Evolutionary conservation across 2,329 filamentous ascomycete species (phyloP).

Genomic region (Westerdykella sp.): DNA sequence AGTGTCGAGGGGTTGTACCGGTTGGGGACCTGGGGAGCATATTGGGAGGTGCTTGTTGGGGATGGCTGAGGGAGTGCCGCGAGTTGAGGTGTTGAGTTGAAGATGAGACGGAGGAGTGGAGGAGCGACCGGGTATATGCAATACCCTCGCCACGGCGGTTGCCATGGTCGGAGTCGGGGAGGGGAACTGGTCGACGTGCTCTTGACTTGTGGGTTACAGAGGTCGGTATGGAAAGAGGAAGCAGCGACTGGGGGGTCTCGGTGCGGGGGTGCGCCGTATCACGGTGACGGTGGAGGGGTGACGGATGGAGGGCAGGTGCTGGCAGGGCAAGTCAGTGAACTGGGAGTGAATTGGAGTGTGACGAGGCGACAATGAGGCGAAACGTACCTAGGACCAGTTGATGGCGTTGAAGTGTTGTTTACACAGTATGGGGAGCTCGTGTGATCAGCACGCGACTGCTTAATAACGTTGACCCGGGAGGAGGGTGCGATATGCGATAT

Average conservation of each 20-base stretch:
- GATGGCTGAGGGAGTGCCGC: conserved; percentile 54
- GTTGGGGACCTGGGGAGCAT: conserved; percentile 69
- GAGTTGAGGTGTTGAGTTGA: conserved; percentile 52
- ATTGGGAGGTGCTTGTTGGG: conserved; percentile 89
- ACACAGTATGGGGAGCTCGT: conserved; percentile 2
- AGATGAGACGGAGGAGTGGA: conserved; percentile 49
- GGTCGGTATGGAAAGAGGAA: no score
- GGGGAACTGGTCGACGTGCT: no score
- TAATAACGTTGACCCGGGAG: conserved; percentile 10
- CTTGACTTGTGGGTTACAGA: no score
- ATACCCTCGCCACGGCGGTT: conserved; percentile 38
- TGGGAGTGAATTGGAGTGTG: conserved; percentile 1
- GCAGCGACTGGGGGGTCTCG: background rate
- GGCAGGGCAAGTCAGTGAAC: background rate
- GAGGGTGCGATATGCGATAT: conserved; percentile 10
- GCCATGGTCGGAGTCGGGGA: conserved; percentile 32
- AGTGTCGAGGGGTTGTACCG: conserved; percentile 48
- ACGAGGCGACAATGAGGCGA: background rate
- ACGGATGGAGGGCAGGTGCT: background rate
- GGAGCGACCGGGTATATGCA: conserved; percentile 31
- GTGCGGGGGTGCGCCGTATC: no score
- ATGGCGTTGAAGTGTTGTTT: conserved; percentile 1
- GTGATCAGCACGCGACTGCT: conserved; percentile 19
- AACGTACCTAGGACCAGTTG: background rate
- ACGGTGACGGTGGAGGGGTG: background rate